phyloP scores from a whole-genome alignment of 768 basidiomycete genomes.

The Cystoderma amianthinum region DNA sequence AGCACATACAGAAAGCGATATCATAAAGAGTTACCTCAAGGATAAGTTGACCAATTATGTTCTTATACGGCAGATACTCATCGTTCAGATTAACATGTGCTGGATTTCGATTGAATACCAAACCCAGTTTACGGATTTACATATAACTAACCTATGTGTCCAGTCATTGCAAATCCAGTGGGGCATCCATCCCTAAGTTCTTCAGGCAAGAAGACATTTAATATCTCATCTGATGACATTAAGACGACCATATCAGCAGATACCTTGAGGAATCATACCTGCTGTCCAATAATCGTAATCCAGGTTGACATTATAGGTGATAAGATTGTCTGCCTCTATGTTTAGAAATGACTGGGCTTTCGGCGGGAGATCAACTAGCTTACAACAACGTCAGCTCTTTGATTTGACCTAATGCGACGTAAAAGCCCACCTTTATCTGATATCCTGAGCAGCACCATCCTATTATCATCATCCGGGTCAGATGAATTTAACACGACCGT shows the following conservation, averaged over 20 bases:
- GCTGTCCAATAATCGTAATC: conserved; percentile 88
- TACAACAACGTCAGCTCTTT: conserved; percentile 22
- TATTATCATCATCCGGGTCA: conserved; percentile 32
- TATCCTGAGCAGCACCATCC: conserved; percentile 64
- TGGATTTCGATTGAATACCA: conserved; percentile 18
- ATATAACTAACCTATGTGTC: conserved; percentile 72
- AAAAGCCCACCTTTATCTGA: conserved; percentile 46
- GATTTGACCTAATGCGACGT: conserved; percentile 3
- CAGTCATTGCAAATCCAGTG: conserved; percentile 79
- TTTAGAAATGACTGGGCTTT: conserved; percentile 50
- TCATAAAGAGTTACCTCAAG: conserved; percentile 60
- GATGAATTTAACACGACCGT: conserved; percentile 48
- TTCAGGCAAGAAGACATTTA: conserved; percentile 77
- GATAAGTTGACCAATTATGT: conserved; percentile 87
- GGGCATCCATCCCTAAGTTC: conserved; percentile 75
- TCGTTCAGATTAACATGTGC: conserved; percentile 89
- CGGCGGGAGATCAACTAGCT: conserved; percentile 63
- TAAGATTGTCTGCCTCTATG: conserved; percentile 47
- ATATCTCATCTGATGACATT: conserved; percentile 63
- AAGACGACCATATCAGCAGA: neutral
- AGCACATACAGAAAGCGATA: conserved; percentile 1
- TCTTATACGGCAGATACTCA: conserved; percentile 88
- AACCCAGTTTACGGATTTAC: conserved; percentile 3
- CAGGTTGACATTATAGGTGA: conserved; percentile 54
- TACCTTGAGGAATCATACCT: conserved; percentile 31